Evolutionary conservation across 306 rosid species (phyloP).

Genomic region (Lathyrus oleraceus): DNA sequence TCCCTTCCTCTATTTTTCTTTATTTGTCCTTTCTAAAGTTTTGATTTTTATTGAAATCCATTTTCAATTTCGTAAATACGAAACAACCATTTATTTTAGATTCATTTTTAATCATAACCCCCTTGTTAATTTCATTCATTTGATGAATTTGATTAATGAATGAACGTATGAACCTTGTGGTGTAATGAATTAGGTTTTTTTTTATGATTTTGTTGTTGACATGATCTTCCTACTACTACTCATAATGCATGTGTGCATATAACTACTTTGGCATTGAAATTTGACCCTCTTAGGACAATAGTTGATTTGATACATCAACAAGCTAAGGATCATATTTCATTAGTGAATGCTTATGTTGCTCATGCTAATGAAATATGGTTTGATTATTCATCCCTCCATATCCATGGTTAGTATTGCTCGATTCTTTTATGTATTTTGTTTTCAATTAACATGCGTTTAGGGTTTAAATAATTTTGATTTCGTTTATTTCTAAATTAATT

Average conservation of each 20-base stretch:
- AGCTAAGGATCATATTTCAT: slow-evolving; percentile 86
- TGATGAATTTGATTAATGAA: slow-evolving; percentile 5
- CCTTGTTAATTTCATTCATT: slow-evolving; percentile 10
- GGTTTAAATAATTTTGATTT: too few relatives aligned
- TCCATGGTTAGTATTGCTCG: too few relatives aligned
- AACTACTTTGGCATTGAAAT: slow-evolving; percentile 87
- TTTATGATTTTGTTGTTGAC: slow-evolving; percentile 32
- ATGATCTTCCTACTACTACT: slow-evolving; percentile 81
- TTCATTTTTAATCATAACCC: slow-evolving; percentile 26
- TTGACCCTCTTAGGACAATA: slow-evolving; percentile 82
- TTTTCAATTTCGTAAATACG: slow-evolving; percentile 13
- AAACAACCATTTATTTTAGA: slow-evolving; percentile 23
- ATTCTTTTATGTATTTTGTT: too few relatives aligned
- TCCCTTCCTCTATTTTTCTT: slow-evolving; percentile 24
- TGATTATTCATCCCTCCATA: too few relatives aligned
- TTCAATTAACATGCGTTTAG: too few relatives aligned
- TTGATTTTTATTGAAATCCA: slow-evolving; percentile 31
- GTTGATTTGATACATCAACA: slow-evolving; percentile 90
- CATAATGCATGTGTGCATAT: slow-evolving; percentile 80
- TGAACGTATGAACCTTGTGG: not conserved
- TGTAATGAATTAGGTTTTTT: too few relatives aligned
- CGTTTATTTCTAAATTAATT: too few relatives aligned
- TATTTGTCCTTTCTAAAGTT: not conserved
- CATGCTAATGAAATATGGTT: too few relatives aligned
- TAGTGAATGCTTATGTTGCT: slow-evolving; percentile 93